Percentiles rank a stretch among this genome's conserved stretches.
phyloP scores from a whole-genome alignment of 768 basidiomycete species.

The Trametes elegans region DNA sequence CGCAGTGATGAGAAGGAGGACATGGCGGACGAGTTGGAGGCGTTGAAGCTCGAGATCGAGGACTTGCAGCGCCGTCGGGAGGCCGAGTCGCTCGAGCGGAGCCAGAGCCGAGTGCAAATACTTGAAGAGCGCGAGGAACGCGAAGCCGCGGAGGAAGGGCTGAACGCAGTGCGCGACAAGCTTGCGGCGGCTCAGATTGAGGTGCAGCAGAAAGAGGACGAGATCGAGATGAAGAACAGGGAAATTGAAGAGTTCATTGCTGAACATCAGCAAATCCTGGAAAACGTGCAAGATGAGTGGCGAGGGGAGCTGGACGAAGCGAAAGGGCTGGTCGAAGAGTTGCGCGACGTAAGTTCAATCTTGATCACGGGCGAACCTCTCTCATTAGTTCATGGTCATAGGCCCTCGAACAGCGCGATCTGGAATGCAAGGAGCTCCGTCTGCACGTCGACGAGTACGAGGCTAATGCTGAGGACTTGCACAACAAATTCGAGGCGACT shows the following conservation, averaged over 20 bases:
- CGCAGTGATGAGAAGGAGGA: constrained; percentile 74
- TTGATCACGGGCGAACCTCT: not conserved
- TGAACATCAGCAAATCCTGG: constrained; percentile 72
- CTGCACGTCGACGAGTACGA: constrained; percentile 76
- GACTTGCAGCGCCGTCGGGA: constrained; percentile 59
- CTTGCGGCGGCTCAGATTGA: constrained; percentile 80
- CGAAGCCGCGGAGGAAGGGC: constrained; percentile 75
- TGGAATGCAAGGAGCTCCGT: constrained; percentile 72
- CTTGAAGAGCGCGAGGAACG: constrained; percentile 71
- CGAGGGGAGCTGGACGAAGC: constrained; percentile 84
- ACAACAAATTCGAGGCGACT: constrained; percentile 70
- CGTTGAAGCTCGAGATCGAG: constrained; percentile 64
- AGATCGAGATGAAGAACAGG: constrained; percentile 71
- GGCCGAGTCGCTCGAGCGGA: constrained; percentile 65
- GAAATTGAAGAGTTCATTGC: constrained; percentile 78
- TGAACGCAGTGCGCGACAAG: constrained; percentile 72
- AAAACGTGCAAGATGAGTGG: constrained; percentile 82
- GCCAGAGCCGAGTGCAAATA: constrained; percentile 68
- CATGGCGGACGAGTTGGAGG: constrained; percentile 61
- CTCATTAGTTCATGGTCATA: constrained; percentile 34
- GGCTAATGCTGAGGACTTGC: constrained; percentile 64
- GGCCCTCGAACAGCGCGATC: constrained; percentile 77
- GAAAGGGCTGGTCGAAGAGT: constrained; percentile 74
- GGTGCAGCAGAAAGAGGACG: constrained; percentile 84
- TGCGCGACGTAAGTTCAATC: constrained; percentile 56